Base-by-base conservation (phyloP, 108 stramenopile genomes). In the Skeletonema potamos region DNA sequence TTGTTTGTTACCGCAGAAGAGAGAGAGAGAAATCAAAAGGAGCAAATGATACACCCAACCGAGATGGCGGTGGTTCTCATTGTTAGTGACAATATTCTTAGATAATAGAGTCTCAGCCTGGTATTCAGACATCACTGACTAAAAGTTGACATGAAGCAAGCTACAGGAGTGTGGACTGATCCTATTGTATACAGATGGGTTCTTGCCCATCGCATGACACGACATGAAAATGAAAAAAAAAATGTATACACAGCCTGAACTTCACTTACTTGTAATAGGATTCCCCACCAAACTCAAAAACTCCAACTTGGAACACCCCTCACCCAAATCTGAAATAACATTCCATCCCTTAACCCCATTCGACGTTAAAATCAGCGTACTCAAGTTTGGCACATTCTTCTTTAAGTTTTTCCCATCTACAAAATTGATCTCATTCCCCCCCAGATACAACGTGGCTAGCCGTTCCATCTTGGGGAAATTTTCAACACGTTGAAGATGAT, bases 191-290 rank as follows among this genome's bases (percentile, higher is more conserved):
- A n/a, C n/a, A n/a, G n/a, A n/a, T n/a, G n/a, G n/a, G n/a, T n/a
- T n/a, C n/a, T n/a, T n/a, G n/a, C n/a, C n/a, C n/a, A n/a, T n/a
- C n/a, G n/a, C n/a, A n/a, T n/a, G n/a, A n/a, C n/a, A n/a, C 10
- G 44, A n/a, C 7, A 51, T 51, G 6, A 60, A 57, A 17, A 36
- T 18, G 6, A 22, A 48, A 54, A 43, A 65, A 5, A 13, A 41
- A 4, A 17, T 55, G 46, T 6, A 59, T 27, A 58, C 8, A 48
- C 22, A 54, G 57, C 60, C 39, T 34, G 26, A 74, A 70, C 27
- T 66, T 64, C 46, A 90, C 89, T 90, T 79, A 91, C 89, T 82
- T 62, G 89, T 88, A 6, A 94, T 89, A 55, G 92, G 88, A 77
- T 94, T 94, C 22, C 89, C 89, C 39, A 58, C 62, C 46, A 94